Evolutionary conservation across 768 basidiomycete genomes (phyloP), one percentile per base, ranked within the genome.

Genomic region (Phaffia tasmanica): DNA sequence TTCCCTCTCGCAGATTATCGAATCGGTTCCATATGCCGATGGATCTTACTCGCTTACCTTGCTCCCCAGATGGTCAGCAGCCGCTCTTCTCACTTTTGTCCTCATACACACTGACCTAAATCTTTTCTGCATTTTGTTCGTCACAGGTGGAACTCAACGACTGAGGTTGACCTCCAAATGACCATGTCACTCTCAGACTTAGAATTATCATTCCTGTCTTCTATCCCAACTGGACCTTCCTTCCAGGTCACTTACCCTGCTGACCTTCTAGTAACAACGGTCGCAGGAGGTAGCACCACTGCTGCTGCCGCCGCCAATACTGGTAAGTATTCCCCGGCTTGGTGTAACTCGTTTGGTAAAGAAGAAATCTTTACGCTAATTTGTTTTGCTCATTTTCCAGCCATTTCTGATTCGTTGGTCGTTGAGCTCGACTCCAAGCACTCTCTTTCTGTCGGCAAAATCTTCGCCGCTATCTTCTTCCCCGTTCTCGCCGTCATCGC

Each of bases 381-480:
- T 5, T 42, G 11, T 11, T 42, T 11, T 42, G 35, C 35, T 11
- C 11, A 11, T 5, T 5, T 42, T 11, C 11, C 35, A 25, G 29
- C 58, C n/a, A 25, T 27, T 8, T 42, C 30, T 21, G 58, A 32
- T 25, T 32, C 58, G 35, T 3, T 60, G 42, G 35, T 60, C 3
- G 58, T 60, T 19, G 1, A 46, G 8, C 42, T 60, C 58, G 16
- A 19, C 58, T 35, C 42, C n/a, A 47, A 60, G 58, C 29, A 46
- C 58, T 18, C 14, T 47, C 58, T 60, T 5, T 25, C 58, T 16
- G 58, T 47, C 9, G 58, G 58, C 30, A 60, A 47, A n/a, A 60
- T 60, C 58, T 60, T 60, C n/a, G 58, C 58, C 42, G 58, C 58
- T 23, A 47, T 46, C 3, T 60, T 60, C 58, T 60, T 60, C 42